Percentiles rank a stretch among this genome's conserved stretches.
Conservation (phyloP, 2,329 filamentous ascomycete genomes). For the Paraphaeosphaeria sporulosa region DNA sequence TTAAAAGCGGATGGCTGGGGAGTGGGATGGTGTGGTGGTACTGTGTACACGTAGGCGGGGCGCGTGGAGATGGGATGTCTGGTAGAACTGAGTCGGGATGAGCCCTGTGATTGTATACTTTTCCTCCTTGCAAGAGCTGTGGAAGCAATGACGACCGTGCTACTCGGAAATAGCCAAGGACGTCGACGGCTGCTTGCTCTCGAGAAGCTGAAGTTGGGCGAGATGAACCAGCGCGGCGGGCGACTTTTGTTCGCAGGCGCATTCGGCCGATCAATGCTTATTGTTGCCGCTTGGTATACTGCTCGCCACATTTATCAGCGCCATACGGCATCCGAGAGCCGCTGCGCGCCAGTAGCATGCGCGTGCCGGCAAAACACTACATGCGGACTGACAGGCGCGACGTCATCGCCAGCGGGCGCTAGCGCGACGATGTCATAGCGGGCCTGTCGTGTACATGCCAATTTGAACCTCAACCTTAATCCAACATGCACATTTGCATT, state of each 20-base stretch:
- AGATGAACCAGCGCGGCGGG: neutral
- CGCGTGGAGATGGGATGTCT: neutral
- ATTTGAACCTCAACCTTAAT: neutral
- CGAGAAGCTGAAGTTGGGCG: neutral
- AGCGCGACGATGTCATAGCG: slow-evolving; percentile 4
- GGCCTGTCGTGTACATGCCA: neutral
- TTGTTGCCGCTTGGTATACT: no score
- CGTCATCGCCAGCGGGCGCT: slow-evolving; percentile 5
- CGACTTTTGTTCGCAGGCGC: slow-evolving; percentile 5
- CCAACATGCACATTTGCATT: neutral
- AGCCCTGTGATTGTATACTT: neutral
- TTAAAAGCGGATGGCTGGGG: neutral
- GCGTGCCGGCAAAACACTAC: slow-evolving; percentile 6
- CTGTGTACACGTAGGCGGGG: neutral
- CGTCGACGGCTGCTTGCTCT: neutral
- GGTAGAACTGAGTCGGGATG: neutral
- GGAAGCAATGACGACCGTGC: slow-evolving; percentile 3
- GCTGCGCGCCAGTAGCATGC: neutral
- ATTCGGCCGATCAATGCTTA: slow-evolving; percentile 7
- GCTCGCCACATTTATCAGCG: slow-evolving; percentile 13
- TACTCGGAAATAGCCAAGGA: neutral
- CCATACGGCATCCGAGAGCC: neutral
- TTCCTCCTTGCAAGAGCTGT: neutral
- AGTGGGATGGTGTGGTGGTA: neutral
- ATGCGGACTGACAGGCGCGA: slow-evolving; percentile 7